These are phyloP conservation scores for Ampelomyces quisqualis DNA, from an alignment of 2,329 filamentous ascomycete genomes.

Conservation along the genomic window DNA sequence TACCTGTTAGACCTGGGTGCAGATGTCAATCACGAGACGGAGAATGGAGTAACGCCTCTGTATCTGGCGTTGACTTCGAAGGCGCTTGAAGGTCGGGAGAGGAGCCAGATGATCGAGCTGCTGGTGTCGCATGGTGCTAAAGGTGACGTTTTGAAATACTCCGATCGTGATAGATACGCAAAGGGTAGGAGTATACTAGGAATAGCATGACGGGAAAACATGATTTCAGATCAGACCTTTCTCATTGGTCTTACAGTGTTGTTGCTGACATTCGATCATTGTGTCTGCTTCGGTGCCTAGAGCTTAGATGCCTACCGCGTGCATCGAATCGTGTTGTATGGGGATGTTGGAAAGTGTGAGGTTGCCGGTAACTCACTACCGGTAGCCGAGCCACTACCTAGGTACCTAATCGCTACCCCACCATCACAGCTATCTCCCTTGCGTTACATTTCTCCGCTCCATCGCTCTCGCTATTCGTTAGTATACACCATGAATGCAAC, in stretches of 20 bases:
- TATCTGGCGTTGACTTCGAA: constrained; percentile 22
- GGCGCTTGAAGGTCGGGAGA: constrained; percentile 26
- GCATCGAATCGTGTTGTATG: no score
- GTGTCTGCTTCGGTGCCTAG: no score
- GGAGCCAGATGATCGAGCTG: constrained; percentile 33
- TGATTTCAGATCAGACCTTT: no score
- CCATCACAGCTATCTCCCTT: no score
- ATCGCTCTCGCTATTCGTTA: neutral
- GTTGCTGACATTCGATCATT: no score
- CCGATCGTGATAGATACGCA: constrained; percentile 19
- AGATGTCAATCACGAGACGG: constrained; percentile 32
- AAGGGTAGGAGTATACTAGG: constrained; percentile 27
- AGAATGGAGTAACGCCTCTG: constrained; percentile 26
- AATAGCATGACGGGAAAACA: neutral
- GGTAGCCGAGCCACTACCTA: neutral
- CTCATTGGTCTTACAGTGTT: no score
- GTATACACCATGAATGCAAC: constrained; percentile 11
- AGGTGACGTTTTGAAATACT: constrained; percentile 16
- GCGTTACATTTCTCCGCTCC: neutral
- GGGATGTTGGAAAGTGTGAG: no score
- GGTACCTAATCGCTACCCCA: neutral
- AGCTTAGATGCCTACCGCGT: no score
- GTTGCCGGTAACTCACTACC: no score
- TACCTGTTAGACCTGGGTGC: constrained; percentile 34
- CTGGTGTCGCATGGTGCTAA: constrained; percentile 34